A percentile compares a stretch with the other conserved stretches of the same genome.
phyloP scores from a whole-genome alignment of 2,329 filamentous ascomycete genomes.

The Colletotrichum sp. region DNA sequence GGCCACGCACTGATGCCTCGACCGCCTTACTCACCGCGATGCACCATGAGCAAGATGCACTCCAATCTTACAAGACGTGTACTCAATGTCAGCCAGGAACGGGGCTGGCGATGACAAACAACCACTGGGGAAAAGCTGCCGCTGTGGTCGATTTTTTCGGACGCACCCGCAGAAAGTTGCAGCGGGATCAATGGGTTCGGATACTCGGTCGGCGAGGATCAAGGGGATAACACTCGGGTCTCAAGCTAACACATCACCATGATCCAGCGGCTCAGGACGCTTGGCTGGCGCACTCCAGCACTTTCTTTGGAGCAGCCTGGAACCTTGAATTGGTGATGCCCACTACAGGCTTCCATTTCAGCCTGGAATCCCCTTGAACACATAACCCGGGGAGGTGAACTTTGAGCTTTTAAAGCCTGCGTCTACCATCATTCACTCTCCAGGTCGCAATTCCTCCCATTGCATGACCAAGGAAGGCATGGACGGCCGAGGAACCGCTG shows the following conservation, averaged over 20 bases:
- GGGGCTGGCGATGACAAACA: neutral
- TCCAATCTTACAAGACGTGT: neutral
- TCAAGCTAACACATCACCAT: constrained; percentile 2
- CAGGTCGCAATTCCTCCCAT: neutral
- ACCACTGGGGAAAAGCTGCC: neutral
- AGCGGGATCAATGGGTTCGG: neutral
- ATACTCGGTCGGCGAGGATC: constrained; percentile 5
- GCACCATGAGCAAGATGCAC: neutral
- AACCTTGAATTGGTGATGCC: constrained; percentile 16
- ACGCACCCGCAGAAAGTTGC: neutral
- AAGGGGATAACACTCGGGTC: neutral
- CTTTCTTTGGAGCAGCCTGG: constrained; percentile 6
- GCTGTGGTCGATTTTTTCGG: neutral
- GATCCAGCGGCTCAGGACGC: neutral
- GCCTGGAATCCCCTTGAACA: constrained; percentile 15
- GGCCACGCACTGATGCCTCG: neutral
- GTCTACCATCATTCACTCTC: neutral
- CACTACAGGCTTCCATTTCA: neutral
- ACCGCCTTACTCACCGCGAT: neutral
- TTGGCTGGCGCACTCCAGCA: constrained; percentile 8
- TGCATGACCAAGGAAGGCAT: neutral
- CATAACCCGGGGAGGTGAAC: neutral
- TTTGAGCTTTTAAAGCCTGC: neutral
- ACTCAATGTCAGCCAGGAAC: neutral
- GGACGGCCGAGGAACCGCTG: neutral